Conservation (phyloP, 441 rosid species). For the Populus trichocarpa region DNA sequence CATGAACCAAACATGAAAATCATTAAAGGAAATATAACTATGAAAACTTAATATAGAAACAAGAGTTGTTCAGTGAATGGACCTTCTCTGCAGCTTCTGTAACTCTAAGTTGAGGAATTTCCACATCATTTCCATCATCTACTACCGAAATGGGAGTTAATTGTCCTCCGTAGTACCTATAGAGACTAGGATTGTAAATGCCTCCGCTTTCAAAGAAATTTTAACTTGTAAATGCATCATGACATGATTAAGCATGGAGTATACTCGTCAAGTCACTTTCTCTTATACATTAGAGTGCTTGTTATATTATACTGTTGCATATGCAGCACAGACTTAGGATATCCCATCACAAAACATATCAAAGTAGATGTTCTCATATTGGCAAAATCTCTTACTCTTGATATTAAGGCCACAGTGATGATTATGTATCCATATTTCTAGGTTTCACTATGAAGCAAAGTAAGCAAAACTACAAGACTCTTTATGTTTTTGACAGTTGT, state of each 20-base stretch:
- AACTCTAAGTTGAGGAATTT: conserved; percentile 44
- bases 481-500: not conserved
- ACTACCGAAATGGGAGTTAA: conserved; percentile 70
- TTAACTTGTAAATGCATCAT: not conserved
- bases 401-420: not conserved
- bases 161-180: conserved; percentile 92
- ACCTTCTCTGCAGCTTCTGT: conserved; percentile 91
- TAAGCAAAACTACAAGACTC: not conserved
- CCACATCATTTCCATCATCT: conserved; percentile 57
- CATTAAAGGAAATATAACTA: not conserved
- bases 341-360: not conserved
- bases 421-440: not conserved
- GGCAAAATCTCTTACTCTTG: not conserved
- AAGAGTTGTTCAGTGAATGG: conserved; percentile 6
- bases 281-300: not conserved
- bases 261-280: not conserved
- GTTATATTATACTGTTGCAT: not conserved
- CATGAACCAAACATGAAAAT: not conserved
- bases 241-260: not conserved
- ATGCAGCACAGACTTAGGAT: not conserved
- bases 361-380: not conserved
- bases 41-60: not conserved
- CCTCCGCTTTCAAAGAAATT: conserved; percentile 5
- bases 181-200: conserved; percentile 4
- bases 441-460: not conserved